A percentile compares a stretch with the other conserved stretches of the same genome.
These are phyloP conservation scores for Yarrowia sp. DNA, from an alignment of 805 yeast genomes.

Conservation along the genomic window DNA sequence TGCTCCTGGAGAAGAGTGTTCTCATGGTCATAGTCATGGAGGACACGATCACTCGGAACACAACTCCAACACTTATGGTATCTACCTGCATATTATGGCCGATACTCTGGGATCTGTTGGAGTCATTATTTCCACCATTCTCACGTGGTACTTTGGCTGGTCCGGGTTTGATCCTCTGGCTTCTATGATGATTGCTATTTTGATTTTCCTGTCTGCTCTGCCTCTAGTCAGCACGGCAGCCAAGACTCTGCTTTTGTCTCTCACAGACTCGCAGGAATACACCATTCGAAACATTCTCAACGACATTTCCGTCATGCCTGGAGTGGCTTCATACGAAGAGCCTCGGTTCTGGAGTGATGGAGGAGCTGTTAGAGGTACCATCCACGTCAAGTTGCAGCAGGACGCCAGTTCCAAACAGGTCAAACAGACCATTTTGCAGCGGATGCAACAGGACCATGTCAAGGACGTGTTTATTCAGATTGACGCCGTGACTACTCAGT, in stretches of 20 bases:
- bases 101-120: slow-evolving; percentile 97
- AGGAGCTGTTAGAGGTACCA: slow-evolving; percentile 59
- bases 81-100: slow-evolving; percentile 88
- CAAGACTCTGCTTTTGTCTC: slow-evolving; percentile 60
- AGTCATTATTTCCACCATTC: slow-evolving; percentile 83
- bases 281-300: slow-evolving; percentile 60
- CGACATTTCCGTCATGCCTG: slow-evolving; percentile 66
- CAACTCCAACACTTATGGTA: slow-evolving; percentile 84
- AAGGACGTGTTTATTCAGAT: slow-evolving; percentile 62
- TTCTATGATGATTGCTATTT: slow-evolving; percentile 75
- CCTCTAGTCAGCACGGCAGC: slow-evolving; percentile 84
- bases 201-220: slow-evolving; percentile 75
- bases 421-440: slow-evolving; percentile 55
- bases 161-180: slow-evolving; percentile 90
- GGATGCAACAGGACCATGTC: slow-evolving; percentile 50
- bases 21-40: slow-evolving; percentile 43
- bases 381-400: slow-evolving; percentile 68
- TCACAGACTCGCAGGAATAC: slow-evolving; percentile 58
- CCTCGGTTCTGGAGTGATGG: slow-evolving; percentile 88
- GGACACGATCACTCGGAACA: slow-evolving; percentile 34
- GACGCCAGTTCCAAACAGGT: slow-evolving; percentile 65
- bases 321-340: slow-evolving; percentile 78
- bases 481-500: slow-evolving; percentile 46
- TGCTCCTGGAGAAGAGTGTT: slow-evolving; percentile 42
- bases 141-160: slow-evolving; percentile 68